phyloP scores from a whole-genome alignment of 768 basidiomycete genomes.

The Hypsizygus marmoreus region DNA sequence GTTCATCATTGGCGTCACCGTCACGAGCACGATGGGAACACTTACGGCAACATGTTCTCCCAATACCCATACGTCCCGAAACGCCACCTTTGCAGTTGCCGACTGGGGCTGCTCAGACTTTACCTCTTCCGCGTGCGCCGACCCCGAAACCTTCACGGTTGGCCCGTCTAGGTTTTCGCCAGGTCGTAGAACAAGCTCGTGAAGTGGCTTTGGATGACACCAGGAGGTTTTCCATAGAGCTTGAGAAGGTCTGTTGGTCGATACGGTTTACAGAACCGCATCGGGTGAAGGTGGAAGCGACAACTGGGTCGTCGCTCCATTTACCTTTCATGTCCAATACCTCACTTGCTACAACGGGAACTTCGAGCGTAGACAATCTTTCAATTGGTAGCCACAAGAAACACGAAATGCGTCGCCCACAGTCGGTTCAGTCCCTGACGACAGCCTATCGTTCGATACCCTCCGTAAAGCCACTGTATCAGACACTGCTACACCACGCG shows the following conservation, averaged over 20 bases:
- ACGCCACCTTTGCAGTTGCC: conserved; percentile 27
- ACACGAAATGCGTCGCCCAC: conserved; percentile 44
- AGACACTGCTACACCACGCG: conserved; percentile 47
- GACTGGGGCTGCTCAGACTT: conserved; percentile 15
- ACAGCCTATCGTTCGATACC: conserved; percentile 28
- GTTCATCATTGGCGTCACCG: conserved; percentile 39
- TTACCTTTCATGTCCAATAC: conserved; percentile 44
- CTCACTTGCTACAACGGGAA: conserved; percentile 27
- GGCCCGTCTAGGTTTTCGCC: conserved; percentile 55
- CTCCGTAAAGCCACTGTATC: conserved; percentile 45
- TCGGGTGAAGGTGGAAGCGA: conserved; percentile 27
- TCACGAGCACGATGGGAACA: conserved; percentile 53
- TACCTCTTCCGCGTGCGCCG: conserved; percentile 26
- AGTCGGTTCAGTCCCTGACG: conserved; percentile 39
- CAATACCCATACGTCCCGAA: conserved; percentile 24
- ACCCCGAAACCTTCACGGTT: conserved; percentile 55
- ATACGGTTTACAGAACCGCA: conserved; percentile 47
- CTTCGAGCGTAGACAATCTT: conserved; percentile 19
- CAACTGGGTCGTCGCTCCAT: conserved; percentile 37
- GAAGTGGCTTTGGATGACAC: conserved; percentile 51
- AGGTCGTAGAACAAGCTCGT: conserved; percentile 66
- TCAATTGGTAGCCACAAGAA: conserved; percentile 24
- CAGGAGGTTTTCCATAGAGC: conserved; percentile 54
- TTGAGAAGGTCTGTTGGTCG: conserved; percentile 56
- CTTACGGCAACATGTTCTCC: conserved; percentile 56